Conservation (phyloP, 805 yeast species). For the Ogataea paraovalis region DNA sequence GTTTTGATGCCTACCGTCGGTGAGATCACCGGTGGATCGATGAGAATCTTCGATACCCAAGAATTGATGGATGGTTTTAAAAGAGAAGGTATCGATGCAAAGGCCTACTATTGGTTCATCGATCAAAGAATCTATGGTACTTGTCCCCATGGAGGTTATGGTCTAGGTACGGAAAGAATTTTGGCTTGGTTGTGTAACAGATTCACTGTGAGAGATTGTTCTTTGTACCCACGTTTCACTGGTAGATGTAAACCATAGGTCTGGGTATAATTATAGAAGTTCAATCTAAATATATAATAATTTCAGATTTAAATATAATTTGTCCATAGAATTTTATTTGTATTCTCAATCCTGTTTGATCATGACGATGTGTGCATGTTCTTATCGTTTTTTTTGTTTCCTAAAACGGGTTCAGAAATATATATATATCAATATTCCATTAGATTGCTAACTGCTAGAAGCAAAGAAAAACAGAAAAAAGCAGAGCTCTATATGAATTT, state of each 20-base stretch:
- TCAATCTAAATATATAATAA: too few relatives aligned
- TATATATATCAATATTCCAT: neutral
- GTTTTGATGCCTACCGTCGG: constrained; percentile 99
- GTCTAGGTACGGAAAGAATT: constrained; percentile 96
- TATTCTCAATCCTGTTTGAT: too few relatives aligned
- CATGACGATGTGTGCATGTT: neutral
- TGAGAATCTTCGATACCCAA: constrained; percentile 84
- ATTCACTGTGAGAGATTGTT: constrained; percentile 97
- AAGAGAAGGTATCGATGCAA: constrained; percentile 84
- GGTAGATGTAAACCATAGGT: constrained; percentile 96
- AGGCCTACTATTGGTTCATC: constrained; percentile 90
- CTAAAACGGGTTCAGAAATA: neutral
- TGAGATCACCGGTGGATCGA: constrained; percentile 98
- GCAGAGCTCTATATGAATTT: too few relatives aligned
- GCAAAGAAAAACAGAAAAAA: too few relatives aligned
- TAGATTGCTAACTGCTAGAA: too few relatives aligned
- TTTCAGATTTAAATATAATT: too few relatives aligned
- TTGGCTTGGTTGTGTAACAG: constrained; percentile 98
- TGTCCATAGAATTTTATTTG: too few relatives aligned
- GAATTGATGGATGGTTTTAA: constrained; percentile 87
- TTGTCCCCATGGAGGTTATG: constrained; percentile 98
- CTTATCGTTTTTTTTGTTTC: neutral
- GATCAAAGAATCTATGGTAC: constrained; percentile 97
- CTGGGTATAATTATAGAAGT: neutral
- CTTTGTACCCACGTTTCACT: constrained; percentile 94